A percentile compares a stretch with the other conserved stretches of the same genome.
phyloP scores from a whole-genome alignment of 176 grass and related monocot species.

The Raddia guianensis region DNA sequence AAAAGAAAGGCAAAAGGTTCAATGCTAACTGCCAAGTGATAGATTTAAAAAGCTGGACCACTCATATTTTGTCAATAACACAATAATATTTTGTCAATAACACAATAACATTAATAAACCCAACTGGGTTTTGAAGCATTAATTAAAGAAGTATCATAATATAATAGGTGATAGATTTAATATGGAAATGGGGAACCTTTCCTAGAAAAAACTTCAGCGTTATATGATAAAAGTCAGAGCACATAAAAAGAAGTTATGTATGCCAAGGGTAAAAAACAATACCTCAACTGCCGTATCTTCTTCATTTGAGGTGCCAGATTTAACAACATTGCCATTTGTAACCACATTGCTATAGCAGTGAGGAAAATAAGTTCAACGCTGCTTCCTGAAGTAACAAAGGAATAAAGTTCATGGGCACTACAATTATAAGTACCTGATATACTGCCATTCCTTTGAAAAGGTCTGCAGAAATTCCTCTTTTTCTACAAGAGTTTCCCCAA shows the following conservation, averaged over 20 bases:
- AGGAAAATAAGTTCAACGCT: background rate
- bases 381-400: constrained; percentile 30
- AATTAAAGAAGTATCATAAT: background rate
- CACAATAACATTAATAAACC: background rate
- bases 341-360: constrained; percentile 37
- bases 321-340: constrained; percentile 41
- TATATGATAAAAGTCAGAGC: constrained; percentile 17
- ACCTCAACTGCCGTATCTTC: constrained; percentile 57
- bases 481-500: constrained; percentile 81
- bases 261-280: background rate
- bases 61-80: background rate
- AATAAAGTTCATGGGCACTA: constrained; percentile 9
- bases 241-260: constrained; percentile 5
- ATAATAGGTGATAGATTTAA: background rate
- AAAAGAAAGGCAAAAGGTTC: background rate
- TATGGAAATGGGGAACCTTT: background rate
- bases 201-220: background rate
- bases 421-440: constrained; percentile 57
- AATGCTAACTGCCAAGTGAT: background rate
- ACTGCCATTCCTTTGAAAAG: constrained; percentile 76
- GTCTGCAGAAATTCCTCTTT: constrained; percentile 81
- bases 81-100: background rate
- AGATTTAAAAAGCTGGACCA: background rate
- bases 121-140: constrained; percentile 5
- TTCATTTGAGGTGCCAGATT: constrained; percentile 17